These are phyloP conservation scores for Xerocomellus chrysenteron DNA, from an alignment of 768 basidiomycete genomes.

Conservation along the genomic window DNA sequence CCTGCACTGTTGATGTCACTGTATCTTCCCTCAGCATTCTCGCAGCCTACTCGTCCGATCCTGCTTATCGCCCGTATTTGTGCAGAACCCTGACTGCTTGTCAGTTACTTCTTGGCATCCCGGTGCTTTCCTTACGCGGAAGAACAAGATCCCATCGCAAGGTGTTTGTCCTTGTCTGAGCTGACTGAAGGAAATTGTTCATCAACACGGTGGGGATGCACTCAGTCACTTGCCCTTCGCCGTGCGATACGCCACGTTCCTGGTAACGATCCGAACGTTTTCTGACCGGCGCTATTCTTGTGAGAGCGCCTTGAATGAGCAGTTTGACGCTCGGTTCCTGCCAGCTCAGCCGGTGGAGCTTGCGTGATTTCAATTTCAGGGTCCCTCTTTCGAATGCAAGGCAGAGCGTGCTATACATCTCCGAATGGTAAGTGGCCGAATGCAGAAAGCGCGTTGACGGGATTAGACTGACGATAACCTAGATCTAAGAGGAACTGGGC, in stretches of 20 bases:
- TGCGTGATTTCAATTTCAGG: conserved; percentile 7
- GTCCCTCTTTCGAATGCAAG: background rate
- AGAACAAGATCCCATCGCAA: conserved; percentile 6
- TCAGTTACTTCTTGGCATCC: conserved; percentile 1
- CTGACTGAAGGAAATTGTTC: background rate
- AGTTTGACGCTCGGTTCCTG: background rate
- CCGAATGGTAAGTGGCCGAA: conserved; percentile 14
- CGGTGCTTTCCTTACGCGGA: conserved; percentile 2
- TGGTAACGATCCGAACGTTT: background rate
- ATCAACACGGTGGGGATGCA: background rate
- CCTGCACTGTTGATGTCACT: conserved; percentile 24
- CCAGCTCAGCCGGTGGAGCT: background rate
- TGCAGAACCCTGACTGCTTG: conserved; percentile 6
- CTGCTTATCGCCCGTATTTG: conserved; percentile 10
- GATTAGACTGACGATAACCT: conserved; percentile 10
- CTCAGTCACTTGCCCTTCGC: background rate
- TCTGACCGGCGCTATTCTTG: background rate
- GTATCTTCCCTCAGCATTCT: conserved; percentile 21
- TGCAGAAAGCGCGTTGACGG: background rate
- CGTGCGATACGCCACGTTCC: background rate
- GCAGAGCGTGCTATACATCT: background rate
- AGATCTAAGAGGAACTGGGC: conserved; percentile 7
- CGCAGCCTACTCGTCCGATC: conserved; percentile 15
- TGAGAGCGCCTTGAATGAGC: background rate
- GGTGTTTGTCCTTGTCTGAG: conserved; percentile 5